These are phyloP conservation scores for Coemansia aciculifera DNA, from an alignment of 192 early-diverging fungal genomes.

Conservation along the genomic window DNA sequence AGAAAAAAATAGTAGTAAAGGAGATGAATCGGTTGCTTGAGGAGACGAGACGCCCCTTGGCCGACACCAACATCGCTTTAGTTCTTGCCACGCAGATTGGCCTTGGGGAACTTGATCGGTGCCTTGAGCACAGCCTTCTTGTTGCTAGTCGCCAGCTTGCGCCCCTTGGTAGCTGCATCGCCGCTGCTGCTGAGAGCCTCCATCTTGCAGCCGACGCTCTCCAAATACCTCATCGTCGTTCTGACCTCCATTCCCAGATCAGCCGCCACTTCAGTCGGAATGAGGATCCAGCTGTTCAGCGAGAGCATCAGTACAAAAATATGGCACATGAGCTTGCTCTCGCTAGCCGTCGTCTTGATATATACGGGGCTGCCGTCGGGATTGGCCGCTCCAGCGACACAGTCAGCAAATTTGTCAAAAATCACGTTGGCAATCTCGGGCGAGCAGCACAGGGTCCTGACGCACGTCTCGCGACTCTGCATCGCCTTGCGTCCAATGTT, in stretches of 20 bases:
- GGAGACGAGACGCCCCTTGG: background rate
- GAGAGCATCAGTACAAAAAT: conserved; percentile 72
- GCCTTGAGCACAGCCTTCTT: conserved; percentile 52
- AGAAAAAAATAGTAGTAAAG: background rate
- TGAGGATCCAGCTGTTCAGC: conserved; percentile 69
- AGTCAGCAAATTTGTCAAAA: conserved; percentile 66
- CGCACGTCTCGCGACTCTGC: conserved; percentile 51
- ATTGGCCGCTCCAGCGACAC: conserved; percentile 54
- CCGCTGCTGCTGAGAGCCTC: conserved; percentile 34
- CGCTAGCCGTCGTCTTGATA: conserved; percentile 60
- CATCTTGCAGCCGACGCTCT: conserved; percentile 55
- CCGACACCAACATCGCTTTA: background rate
- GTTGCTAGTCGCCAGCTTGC: conserved; percentile 14
- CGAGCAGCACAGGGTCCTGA: conserved; percentile 54
- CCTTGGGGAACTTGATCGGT: conserved; percentile 54
- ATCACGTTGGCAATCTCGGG: conserved; percentile 58
- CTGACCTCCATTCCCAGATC: conserved; percentile 57
- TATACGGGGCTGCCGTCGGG: conserved; percentile 51
- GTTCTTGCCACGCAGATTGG: conserved; percentile 16
- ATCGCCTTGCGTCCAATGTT: conserved; percentile 48
- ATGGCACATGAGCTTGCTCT: conserved; percentile 77
- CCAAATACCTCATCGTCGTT: conserved; percentile 35
- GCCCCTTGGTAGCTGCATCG: conserved; percentile 10
- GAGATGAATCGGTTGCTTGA: background rate
- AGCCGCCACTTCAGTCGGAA: conserved; percentile 60